phyloP scores from a whole-genome alignment of 2,329 filamentous ascomycete genomes.

The Calonectria pteridis region DNA sequence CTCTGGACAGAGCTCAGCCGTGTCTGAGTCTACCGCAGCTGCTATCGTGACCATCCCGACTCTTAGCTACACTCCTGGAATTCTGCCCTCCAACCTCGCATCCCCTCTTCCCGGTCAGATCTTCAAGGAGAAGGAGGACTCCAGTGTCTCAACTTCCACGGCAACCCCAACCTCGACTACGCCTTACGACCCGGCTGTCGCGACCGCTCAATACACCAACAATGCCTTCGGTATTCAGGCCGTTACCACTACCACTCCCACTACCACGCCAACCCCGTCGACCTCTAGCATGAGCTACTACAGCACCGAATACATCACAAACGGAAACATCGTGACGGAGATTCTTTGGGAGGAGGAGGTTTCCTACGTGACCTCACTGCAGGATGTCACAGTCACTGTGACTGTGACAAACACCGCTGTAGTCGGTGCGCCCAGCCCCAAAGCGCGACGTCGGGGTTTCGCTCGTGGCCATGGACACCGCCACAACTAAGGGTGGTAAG shows the following conservation, averaged over 20 bases:
- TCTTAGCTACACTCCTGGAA: constrained; percentile 54
- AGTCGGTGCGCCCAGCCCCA: constrained; percentile 29
- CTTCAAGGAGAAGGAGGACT: constrained; percentile 51
- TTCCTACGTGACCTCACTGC: constrained; percentile 64
- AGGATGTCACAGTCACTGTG: constrained; percentile 57
- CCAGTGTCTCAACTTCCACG: constrained; percentile 23
- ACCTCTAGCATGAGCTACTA: constrained; percentile 53
- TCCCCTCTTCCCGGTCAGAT: constrained; percentile 57
- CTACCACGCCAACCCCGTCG: constrained; percentile 35
- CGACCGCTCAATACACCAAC: constrained; percentile 25
- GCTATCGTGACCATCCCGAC: constrained; percentile 34
- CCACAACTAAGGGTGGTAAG: constrained; percentile 38
- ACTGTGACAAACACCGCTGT: constrained; percentile 49
- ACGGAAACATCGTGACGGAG: constrained; percentile 64
- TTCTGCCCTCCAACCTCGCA: constrained; percentile 47
- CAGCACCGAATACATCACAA: constrained; percentile 67
- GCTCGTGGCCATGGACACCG: constrained; percentile 52
- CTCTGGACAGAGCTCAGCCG: constrained; percentile 11
- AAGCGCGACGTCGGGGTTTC: constrained; percentile 45
- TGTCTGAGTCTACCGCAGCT: constrained; percentile 22
- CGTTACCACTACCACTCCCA: constrained; percentile 43
- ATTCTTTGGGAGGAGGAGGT: constrained; percentile 69
- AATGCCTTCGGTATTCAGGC: constrained; percentile 30
- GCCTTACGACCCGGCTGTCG: constrained; percentile 7
- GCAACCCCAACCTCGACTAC: neutral